These are phyloP conservation scores for Coemansia nantahalensis DNA, from an alignment of 192 early-diverging fungal species.

Conservation along the genomic window DNA sequence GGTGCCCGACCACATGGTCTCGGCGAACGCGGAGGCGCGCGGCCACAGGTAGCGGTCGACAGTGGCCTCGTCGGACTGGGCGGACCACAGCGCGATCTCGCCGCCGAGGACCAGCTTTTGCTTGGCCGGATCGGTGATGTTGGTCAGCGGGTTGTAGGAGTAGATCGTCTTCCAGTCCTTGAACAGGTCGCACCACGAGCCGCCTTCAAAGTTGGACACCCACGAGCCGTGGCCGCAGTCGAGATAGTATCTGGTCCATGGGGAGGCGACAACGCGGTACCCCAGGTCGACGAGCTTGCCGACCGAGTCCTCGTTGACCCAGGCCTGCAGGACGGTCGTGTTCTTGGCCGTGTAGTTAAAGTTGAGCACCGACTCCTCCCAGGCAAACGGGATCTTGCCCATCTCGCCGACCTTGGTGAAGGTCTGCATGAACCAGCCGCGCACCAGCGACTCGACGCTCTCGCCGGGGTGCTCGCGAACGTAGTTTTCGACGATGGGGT, in stretches of 20 bases:
- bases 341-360: slow-evolving; percentile 59
- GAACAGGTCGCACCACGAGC: slow-evolving; percentile 70
- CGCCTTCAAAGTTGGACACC: slow-evolving; percentile 63
- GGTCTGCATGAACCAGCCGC: slow-evolving; percentile 36
- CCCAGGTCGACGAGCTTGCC: slow-evolving; percentile 57
- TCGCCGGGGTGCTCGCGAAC: slow-evolving; percentile 47
- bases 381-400: slow-evolving; percentile 65
- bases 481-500: slow-evolving; percentile 47
- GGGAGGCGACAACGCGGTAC: slow-evolving; percentile 60
- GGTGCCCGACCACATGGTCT: slow-evolving; percentile 69
- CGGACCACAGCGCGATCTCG: slow-evolving; percentile 67
- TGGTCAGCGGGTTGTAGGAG: slow-evolving; percentile 58
- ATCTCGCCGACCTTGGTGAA: slow-evolving; percentile 52
- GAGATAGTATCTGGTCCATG: slow-evolving; percentile 64
- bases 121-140: slow-evolving; percentile 55
- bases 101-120: slow-evolving; percentile 62
- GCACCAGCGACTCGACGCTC: slow-evolving; percentile 35
- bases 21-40: slow-evolving; percentile 64
- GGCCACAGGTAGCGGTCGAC: slow-evolving; percentile 68
- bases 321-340: slow-evolving; percentile 62
- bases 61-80: slow-evolving; percentile 59
- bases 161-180: slow-evolving; percentile 73
- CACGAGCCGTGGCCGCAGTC: slow-evolving; percentile 76
- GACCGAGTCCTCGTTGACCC: slow-evolving; percentile 60
- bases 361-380: slow-evolving; percentile 68